Evolutionary conservation across 2,329 filamentous ascomycete genomes (phyloP), one percentile per base, ranked within the genome.

Genomic region (Fusarium armeniacum): DNA sequence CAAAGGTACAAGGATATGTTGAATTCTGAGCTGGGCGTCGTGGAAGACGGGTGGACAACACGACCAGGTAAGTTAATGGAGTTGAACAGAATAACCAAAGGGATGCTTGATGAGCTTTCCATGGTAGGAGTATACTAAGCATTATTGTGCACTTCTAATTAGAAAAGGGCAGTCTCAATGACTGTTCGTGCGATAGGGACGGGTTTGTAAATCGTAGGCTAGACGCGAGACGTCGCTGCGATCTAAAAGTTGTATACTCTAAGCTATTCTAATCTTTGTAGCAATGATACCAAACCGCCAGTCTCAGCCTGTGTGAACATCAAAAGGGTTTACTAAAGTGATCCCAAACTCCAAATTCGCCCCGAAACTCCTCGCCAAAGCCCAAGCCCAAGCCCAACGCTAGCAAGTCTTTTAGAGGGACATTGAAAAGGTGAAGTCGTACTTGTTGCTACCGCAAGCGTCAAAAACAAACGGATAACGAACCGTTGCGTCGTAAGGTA

Each of bases 341-440:
- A 33, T 30, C 60, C 51, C 40, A 30, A 58, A 46, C 52, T 62
- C 46, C 52, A 38, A 54, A 47, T 15, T 18, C 12, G 18, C 55
- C 47, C 36, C 51, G 36, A 40, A 69, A 64, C 66, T 50, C 66
- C 66, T 57, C 30, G 51, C 61, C 45, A 40, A 65, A 49, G 12
- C 18, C 28, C 28, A 46, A 46, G n/a, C 18, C 24, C 32, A 47
- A 35, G n/a, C 16, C 11, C 20, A 49, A 52, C 24, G 13, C 67
- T 56, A 51, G 40, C 10, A 56, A 63, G 26, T n/a, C 40, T 52
- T 47, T 65, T 18, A 50, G 50, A 58, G 44, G 40, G 69, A 41
- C 35, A 74, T 44, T 10, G 61, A 55, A 70, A 76, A 76, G 10
- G 72, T 74, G 62, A 77, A 76, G 9, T 73, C 71, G 43, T 71